Base-by-base conservation (phyloP, 345 rosid species). In the Dipteronia sinensis region DNA sequence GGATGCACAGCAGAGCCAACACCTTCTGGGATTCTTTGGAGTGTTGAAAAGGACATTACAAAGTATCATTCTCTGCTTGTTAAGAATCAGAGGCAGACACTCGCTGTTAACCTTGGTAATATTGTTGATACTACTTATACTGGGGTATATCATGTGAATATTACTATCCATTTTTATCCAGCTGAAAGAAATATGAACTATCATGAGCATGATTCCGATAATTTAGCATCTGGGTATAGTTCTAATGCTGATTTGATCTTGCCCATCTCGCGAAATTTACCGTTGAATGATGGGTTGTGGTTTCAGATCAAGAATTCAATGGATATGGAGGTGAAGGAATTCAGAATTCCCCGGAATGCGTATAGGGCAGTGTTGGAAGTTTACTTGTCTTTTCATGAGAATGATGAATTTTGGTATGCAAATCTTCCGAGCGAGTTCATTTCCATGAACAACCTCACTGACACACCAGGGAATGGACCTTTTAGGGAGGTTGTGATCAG, bases 1-100 rank as follows among this genome's bases (percentile, higher is more conserved):
- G 90, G 99, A 86, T 95, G 99, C 85, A 88, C 98, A 17, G 99
- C 97, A 12, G 98, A 95, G 89, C 99, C 98, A 13, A 86, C 79
- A 11, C 73, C 87, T 0, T 89, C 83, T 53, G 99, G 98, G 6
- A 92, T 88, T 20, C 61, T 90, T 29, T 95, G 99, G 99, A 88
- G 83, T 1, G 94, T 95, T 0, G 70, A 82, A 76, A 95, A 95
- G 88, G 98, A 93, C 77, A 79, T 95, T 12, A 93, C 94, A 1
- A 93, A 85, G 98, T 95, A 95, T 55, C 82, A 82, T 75, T 85
- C 98, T n/a, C 56, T 90, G 76, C 92, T 95, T 69, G 78, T 86
- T 65, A 88, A 84, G 85, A 88, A 83, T 74, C 76, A 88, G 81
- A 85, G 88, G 31, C 87, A 87, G 73, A 84, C 85, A 6, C 78